Evolutionary conservation across 129 eudicot genomes (phyloP).

Genomic region (Ambrosia artemisiifolia): DNA sequence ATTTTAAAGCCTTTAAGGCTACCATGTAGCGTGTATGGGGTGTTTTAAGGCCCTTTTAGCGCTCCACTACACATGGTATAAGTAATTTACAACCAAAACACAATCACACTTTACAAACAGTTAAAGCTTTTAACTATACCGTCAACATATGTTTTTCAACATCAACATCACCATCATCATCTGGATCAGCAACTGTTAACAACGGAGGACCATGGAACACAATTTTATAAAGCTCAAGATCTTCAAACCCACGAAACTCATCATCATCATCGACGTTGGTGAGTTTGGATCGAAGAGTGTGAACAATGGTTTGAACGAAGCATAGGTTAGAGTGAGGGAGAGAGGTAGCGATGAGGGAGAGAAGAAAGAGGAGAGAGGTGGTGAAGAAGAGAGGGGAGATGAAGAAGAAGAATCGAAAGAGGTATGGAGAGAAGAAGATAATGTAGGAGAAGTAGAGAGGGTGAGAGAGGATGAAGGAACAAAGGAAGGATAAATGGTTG

Average conservation of each 20-base stretch:
- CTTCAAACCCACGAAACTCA: slow-evolving; percentile 38
- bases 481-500: slow-evolving; percentile 33
- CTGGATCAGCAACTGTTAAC: slow-evolving; percentile 10
- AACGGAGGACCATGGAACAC: slow-evolving; percentile 40
- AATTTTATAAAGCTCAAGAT: slow-evolving; percentile 49
- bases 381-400: slow-evolving; percentile 77
- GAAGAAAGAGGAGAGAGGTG: slow-evolving; percentile 40
- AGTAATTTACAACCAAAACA: too few relatives aligned
- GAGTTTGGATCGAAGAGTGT: slow-evolving; percentile 18
- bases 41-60: too few relatives aligned
- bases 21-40: too few relatives aligned
- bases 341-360: slow-evolving; percentile 36
- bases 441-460: slow-evolving; percentile 71
- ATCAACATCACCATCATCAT: background rate
- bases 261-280: slow-evolving; percentile 12
- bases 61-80: too few relatives aligned
- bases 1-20: too few relatives aligned
- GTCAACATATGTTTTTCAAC: too few relatives aligned
- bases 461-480: slow-evolving; percentile 50
- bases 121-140: too few relatives aligned
- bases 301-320: slow-evolving; percentile 24
- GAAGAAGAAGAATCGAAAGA: slow-evolving; percentile 53
- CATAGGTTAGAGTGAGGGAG: slow-evolving; percentile 28
- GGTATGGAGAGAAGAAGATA: slow-evolving; percentile 71
- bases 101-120: too few relatives aligned